phyloP scores from a whole-genome alignment of 805 yeast species.

The Saccharomycopsis vini region DNA sequence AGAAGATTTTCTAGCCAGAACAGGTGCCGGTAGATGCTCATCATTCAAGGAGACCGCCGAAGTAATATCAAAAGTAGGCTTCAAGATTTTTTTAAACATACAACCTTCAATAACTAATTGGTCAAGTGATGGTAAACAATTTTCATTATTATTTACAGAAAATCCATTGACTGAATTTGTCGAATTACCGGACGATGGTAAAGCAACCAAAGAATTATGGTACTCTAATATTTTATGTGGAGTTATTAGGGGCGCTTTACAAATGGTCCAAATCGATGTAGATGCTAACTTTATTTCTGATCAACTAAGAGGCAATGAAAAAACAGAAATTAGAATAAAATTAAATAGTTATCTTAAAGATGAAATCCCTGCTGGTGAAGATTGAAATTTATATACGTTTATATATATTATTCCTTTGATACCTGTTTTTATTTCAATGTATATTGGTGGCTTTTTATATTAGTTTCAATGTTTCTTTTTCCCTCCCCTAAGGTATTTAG shows the following conservation, averaged over 20 bases:
- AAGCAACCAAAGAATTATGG: slow-evolving; percentile 70
- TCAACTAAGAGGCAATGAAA: slow-evolving; percentile 69
- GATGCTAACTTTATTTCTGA: slow-evolving; percentile 77
- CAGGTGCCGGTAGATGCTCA: slow-evolving; percentile 77
- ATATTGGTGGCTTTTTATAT: too few species aligned
- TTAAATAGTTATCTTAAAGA: slow-evolving; percentile 71
- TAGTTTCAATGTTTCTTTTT: too few species aligned
- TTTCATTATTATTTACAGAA: slow-evolving; percentile 64
- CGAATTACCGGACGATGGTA: slow-evolving; percentile 78
- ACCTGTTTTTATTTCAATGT: not conserved
- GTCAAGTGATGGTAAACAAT: slow-evolving; percentile 67
- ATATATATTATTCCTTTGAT: too few species aligned
- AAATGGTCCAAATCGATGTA: slow-evolving; percentile 92
- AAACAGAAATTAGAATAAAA: slow-evolving; percentile 70
- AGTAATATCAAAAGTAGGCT: slow-evolving; percentile 75
- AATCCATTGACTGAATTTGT: slow-evolving; percentile 94
- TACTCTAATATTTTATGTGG: slow-evolving; percentile 88
- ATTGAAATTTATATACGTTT: slow-evolving; percentile 30
- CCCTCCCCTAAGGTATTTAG: too few species aligned
- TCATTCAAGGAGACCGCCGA: slow-evolving; percentile 83
- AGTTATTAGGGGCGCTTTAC: slow-evolving; percentile 81
- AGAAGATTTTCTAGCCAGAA: slow-evolving; percentile 85
- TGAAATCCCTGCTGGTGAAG: slow-evolving; percentile 97
- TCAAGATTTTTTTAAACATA: slow-evolving; percentile 79
- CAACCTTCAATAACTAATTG: slow-evolving; percentile 70